Evolutionary conservation across 257 asterid genomes (phyloP), one percentile per base, ranked within the genome.

Genomic region (Vinca minor): DNA sequence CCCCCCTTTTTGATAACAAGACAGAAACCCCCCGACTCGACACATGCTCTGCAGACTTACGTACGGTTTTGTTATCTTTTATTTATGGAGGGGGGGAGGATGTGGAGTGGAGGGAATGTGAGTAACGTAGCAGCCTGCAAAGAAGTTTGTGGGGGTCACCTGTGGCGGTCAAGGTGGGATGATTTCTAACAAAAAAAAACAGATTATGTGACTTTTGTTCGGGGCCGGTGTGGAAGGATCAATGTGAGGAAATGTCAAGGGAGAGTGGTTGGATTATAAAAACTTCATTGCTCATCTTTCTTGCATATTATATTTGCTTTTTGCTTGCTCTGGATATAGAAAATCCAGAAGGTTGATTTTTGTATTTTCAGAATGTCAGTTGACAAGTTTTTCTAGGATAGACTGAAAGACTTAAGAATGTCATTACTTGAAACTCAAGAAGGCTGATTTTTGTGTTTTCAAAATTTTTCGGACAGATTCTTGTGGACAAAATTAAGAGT

Each of bases 401-500:
- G 18, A 11, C 8, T 12, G 87, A 82, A 88, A 84, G 78, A 73
- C 58, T 86, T n/a, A 85, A 85, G 78, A 72, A 78, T 62, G 78
- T 79, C 32, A 62, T 74, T 62, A 77, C 38, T 55, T 18, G 38
- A 21, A 56, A 18, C 8, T n/a, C 36, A 5, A 15, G 13, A 5
- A 14, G 25, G 42, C 41, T 17, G 35, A 36, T 31, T 32, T 12
- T 28, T 34, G 8, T 4, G 17, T 68, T 59, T 28, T 28, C 1
- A 0, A 5, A 59, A 8, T 3, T 59, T 48, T 49, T 59, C 52
- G 71, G 65, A 38, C 86, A 91, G 98, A 75, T 91, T 34, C 49
- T 88, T 34, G 82, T 83, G 66, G 89, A 85, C 56, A 86, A 81
- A 73, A 49, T 88, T 25, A 87, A 87, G 79, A 73, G 79, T 63